Percentiles rank a stretch among this genome's conserved stretches.
phyloP scores from a whole-genome alignment of 768 basidiomycete genomes.

The Lactifluus piperatus region DNA sequence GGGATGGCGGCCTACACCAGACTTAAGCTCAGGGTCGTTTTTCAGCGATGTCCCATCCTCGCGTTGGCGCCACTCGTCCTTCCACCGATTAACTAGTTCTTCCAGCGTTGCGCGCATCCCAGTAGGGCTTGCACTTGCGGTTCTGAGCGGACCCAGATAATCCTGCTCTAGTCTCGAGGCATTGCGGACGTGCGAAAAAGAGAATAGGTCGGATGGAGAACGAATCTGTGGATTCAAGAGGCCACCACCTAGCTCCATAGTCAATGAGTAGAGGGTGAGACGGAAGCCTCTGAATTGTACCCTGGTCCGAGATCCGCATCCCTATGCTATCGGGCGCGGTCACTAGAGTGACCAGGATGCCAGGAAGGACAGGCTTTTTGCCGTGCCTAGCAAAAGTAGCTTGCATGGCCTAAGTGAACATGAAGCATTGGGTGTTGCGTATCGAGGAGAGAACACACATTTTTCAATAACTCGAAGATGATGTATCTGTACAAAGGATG shows the following conservation, averaged over 20 bases:
- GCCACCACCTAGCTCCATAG: constrained; percentile 52
- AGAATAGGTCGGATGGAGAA: constrained; percentile 72
- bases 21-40: constrained; percentile 35
- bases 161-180: constrained; percentile 57
- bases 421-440: background rate
- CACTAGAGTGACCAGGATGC: constrained; percentile 67
- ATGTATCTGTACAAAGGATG: constrained; percentile 49
- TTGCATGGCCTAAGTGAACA: constrained; percentile 49
- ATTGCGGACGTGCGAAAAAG: constrained; percentile 81
- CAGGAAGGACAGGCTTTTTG: constrained; percentile 38
- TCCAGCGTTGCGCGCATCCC: constrained; percentile 73
- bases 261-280: constrained; percentile 5
- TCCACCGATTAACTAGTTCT: constrained; percentile 59
- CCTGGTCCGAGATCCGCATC: constrained; percentile 88
- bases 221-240: constrained; percentile 45
- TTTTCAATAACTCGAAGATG: constrained; percentile 83
- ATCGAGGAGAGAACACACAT: constrained; percentile 41
- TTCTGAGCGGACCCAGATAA: constrained; percentile 59
- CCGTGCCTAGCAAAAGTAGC: constrained; percentile 51
- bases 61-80: constrained; percentile 24
- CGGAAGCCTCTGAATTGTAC: constrained; percentile 28
- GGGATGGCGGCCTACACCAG: constrained; percentile 44
- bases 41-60: constrained; percentile 22
- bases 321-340: constrained; percentile 64
- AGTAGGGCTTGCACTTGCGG: constrained; percentile 46